phyloP scores from a whole-genome alignment of 495 filamentous ascomycete genomes.

The Penicillium manginii region DNA sequence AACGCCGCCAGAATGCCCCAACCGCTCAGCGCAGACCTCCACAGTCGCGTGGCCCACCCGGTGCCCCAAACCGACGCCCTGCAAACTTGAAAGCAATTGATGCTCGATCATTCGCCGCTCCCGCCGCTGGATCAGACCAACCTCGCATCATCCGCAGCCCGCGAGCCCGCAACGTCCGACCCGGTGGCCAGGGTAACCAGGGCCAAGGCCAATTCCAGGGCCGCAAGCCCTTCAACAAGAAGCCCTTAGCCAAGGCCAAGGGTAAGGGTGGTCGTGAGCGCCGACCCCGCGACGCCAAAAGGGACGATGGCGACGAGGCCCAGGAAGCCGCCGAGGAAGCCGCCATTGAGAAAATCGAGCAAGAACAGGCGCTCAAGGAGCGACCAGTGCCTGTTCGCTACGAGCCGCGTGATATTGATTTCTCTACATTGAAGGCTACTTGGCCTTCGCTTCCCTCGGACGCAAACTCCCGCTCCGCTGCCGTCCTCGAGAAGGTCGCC shows the following conservation, averaged over 20 bases:
- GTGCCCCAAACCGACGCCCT: constrained; percentile 28
- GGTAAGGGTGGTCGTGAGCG: background rate
- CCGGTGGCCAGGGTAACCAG: constrained; percentile 10
- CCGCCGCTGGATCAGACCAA: constrained; percentile 31
- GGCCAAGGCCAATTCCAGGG: constrained; percentile 23
- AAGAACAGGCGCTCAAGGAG: constrained; percentile 34
- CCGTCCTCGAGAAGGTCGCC: constrained; percentile 43
- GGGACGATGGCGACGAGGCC: constrained; percentile 26
- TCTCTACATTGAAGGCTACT: constrained; percentile 38
- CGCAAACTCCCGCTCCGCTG: constrained; percentile 30
- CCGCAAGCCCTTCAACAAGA: constrained; percentile 3
- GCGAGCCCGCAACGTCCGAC: constrained; percentile 27
- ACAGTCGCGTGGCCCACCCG: constrained; percentile 25
- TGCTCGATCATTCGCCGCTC: constrained; percentile 45
- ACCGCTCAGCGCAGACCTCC: constrained; percentile 19
- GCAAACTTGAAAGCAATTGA: constrained; percentile 36
- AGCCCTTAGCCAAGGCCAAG: background rate
- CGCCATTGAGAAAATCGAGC: constrained; percentile 37
- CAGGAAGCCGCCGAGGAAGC: constrained; percentile 21
- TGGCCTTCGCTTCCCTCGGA: constrained; percentile 49
- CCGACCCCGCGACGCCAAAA: constrained; percentile 15
- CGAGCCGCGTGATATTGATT: constrained; percentile 33
- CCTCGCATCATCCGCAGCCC: constrained; percentile 41
- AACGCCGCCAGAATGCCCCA: background rate
- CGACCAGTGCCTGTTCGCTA: constrained; percentile 41